A percentile compares a stretch with the other conserved stretches of the same genome.
Evolutionary conservation across 2,329 filamentous ascomycete species (phyloP).

Genomic region (Helotiales sp.): DNA sequence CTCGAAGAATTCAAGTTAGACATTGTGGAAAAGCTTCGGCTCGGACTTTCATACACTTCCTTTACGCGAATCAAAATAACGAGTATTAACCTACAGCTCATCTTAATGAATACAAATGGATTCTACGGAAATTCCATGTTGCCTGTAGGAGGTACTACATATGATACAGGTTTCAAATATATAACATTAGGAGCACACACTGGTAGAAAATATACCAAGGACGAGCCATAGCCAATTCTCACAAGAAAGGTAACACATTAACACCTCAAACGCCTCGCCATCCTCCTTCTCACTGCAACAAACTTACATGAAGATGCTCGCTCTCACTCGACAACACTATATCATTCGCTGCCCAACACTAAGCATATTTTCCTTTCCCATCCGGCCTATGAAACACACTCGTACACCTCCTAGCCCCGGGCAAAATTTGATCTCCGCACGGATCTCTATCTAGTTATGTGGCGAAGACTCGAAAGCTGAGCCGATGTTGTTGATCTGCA

Average conservation of each 20-base stretch:
- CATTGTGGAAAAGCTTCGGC: background rate
- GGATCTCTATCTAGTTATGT: conserved; percentile 3
- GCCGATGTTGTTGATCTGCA: background rate
- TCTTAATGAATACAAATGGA: too few species aligned
- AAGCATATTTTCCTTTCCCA: background rate
- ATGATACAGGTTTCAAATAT: background rate
- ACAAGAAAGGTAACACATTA: too few species aligned
- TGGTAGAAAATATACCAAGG: background rate
- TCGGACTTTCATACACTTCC: background rate
- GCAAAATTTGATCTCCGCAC: conserved; percentile 1
- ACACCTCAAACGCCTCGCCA: background rate
- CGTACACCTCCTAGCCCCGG: background rate
- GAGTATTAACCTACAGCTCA: too few species aligned
- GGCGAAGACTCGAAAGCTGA: background rate
- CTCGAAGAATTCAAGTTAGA: too few species aligned
- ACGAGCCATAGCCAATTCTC: background rate
- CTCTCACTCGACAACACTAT: background rate
- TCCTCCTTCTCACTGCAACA: background rate
- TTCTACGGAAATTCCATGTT: too few species aligned
- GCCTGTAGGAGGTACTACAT: too few species aligned
- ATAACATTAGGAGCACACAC: background rate
- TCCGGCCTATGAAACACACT: background rate
- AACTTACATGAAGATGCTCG: background rate
- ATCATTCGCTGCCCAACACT: background rate
- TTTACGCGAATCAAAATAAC: too few species aligned